Evolutionary conservation across 1,139 yeast species (phyloP), one percentile per base, ranked within the genome.

Genomic region (Pneumocystis canis): DNA sequence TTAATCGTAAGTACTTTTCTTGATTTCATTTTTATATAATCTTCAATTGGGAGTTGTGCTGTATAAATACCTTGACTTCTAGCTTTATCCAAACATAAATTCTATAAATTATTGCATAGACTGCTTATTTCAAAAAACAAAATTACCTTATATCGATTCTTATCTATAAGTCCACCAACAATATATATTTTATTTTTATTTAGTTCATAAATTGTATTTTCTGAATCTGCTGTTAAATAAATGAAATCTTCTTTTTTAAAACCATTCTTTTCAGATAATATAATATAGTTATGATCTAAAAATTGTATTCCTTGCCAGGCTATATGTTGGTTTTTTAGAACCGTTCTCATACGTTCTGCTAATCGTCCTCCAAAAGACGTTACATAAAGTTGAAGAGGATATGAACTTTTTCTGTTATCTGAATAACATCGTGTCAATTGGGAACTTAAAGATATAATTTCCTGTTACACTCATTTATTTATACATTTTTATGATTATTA

Each of bases 81-180:
- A 0, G 98, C 98, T 73, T 90, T 92, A 68, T 86, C 80, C 64
- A 82, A 79, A 73, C 98, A 92, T 61, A 92, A 75, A 66, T 79
- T 78, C 74, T 65, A 37, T 58, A 25, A 20, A 59, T 18, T 39
- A 6, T 30, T 47, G 25, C 4, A 53, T 35, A 32, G n/a, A n/a
- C n/a, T n/a, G 18, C 30, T 30, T 6, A 11, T 11, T 20, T 28
- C 35, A 33, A 7, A 14, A n/a, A 39, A 28, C 25, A 63, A 33
- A 9, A 47, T 4, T 54, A 65, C 65, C 63, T 90, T 90, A 76
- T 92, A 87, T 68, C 97, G 80, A 67, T 95, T 95, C 73, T 90
- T 92, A 73, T 92, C 98, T 7, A 92, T 97, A 63, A 92, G 90
- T 0, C 98, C 98, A 9, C 98, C 98, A 62, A 92, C 84, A 60